Conservation (phyloP, 140 eudicot genomes). For the Flaveria floridana region DNA sequence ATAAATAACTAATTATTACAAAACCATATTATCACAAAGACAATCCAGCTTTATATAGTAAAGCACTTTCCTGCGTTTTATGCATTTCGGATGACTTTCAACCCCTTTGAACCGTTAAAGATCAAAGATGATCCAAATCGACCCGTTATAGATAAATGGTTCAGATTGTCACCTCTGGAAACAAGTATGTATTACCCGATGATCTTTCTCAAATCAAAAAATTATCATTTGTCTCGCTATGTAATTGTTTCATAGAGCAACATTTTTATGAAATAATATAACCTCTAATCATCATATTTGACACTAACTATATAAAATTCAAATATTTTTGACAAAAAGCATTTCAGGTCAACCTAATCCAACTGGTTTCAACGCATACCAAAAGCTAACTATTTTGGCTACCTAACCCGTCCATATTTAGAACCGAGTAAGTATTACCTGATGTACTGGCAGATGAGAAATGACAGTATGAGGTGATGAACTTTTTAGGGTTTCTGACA, state of each 20-base stretch:
- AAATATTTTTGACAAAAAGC: neutral
- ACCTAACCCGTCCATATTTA: neutral
- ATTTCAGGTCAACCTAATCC: neutral
- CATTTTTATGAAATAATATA: neutral
- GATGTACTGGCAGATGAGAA: constrained; percentile 94
- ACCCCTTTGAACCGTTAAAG: neutral
- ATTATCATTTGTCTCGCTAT: neutral
- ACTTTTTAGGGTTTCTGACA: constrained; percentile 80
- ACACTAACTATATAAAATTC: neutral
- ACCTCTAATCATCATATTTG: neutral
- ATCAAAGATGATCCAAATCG: no score
- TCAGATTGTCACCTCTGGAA: no score
- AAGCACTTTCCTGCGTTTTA: neutral
- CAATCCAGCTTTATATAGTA: neutral
- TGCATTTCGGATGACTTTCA: neutral
- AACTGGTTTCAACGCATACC: neutral
- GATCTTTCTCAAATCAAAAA: no score
- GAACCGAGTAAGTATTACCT: constrained; percentile 43
- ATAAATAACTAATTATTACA: neutral
- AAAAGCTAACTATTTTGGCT: neutral
- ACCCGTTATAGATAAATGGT: no score
- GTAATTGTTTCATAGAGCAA: neutral
- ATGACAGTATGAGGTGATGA: constrained; percentile 79
- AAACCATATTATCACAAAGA: neutral
- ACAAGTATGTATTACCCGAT: no score